A percentile compares a stretch with the other conserved stretches of the same genome.
Conservation (phyloP, 2,329 filamentous ascomycete genomes). For the Fusarium multiceps region DNA sequence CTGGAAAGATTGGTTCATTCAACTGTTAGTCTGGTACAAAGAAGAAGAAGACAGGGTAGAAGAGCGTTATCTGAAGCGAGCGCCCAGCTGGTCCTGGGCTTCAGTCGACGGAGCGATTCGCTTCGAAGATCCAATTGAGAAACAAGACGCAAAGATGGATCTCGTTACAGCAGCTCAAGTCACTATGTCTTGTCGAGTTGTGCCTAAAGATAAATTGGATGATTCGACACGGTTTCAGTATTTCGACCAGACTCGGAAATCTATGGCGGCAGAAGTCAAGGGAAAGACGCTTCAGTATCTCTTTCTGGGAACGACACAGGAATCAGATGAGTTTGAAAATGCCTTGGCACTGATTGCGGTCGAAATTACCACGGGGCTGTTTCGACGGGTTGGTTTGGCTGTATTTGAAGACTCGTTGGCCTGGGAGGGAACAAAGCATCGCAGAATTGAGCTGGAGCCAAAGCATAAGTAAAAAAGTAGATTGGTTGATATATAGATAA, state of each 20-base stretch:
- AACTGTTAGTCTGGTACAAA: background rate
- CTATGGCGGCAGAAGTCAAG: accelerated
- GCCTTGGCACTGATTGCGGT: background rate
- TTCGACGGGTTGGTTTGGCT: background rate
- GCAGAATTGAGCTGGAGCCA: background rate
- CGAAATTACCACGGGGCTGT: accelerated
- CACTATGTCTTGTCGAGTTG: background rate
- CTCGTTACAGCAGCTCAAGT: accelerated
- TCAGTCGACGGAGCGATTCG: background rate
- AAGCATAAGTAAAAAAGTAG: background rate
- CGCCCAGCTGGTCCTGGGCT: background rate
- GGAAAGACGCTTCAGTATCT: background rate
- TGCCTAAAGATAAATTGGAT: accelerated
- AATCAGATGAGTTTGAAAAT: accelerated
- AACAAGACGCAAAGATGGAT: background rate
- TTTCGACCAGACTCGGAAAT: background rate
- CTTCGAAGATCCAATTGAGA: accelerated
- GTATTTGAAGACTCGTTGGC: accelerated
- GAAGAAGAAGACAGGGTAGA: accelerated
- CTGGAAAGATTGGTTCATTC: conserved; percentile 3
- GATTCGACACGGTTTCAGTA: accelerated
- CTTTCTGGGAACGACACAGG: accelerated
- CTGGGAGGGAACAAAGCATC: accelerated
- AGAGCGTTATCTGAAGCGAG: background rate
- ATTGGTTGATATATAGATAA: background rate